A percentile compares a stretch with the other conserved stretches of the same genome.
These are phyloP conservation scores for Tolypocladium sp. DNA, from an alignment of 2,329 filamentous ascomycete species.

Conservation along the genomic window DNA sequence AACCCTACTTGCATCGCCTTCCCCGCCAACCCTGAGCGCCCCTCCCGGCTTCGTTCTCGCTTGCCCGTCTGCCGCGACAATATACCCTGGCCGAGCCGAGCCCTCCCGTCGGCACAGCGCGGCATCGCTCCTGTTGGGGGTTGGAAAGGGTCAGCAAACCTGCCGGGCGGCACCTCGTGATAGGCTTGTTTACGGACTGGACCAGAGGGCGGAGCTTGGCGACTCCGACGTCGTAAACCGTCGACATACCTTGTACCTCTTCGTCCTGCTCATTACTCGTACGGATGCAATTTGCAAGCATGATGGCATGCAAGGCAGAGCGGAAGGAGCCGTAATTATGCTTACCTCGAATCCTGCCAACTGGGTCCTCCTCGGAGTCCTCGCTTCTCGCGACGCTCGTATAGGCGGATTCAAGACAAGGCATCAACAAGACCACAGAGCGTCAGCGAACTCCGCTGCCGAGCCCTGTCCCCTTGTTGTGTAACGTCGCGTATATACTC, in stretches of 20 bases:
- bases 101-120: not conserved
- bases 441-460: not conserved
- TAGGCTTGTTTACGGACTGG: not conserved
- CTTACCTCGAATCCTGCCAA: not conserved
- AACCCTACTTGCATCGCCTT: not conserved
- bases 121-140: not conserved
- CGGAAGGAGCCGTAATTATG: not conserved
- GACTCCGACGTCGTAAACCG: not conserved
- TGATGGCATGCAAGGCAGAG: not conserved
- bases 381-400: not conserved
- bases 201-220: not conserved
- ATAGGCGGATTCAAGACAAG: too few relatives aligned
- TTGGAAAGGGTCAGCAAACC: not conserved
- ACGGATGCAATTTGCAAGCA: not conserved
- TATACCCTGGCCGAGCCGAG: not conserved
- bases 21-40: not conserved
- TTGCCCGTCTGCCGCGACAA: not conserved
- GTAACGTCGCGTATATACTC: not conserved
- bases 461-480: not conserved
- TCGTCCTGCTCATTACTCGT: too few relatives aligned
- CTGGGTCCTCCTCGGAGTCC: not conserved
- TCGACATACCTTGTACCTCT: not conserved
- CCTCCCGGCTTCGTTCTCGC: not conserved
- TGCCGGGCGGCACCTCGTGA: not conserved
- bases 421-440: not conserved